phyloP scores from a whole-genome alignment of 2,329 filamentous ascomycete species.

The Diatrype stigma region DNA sequence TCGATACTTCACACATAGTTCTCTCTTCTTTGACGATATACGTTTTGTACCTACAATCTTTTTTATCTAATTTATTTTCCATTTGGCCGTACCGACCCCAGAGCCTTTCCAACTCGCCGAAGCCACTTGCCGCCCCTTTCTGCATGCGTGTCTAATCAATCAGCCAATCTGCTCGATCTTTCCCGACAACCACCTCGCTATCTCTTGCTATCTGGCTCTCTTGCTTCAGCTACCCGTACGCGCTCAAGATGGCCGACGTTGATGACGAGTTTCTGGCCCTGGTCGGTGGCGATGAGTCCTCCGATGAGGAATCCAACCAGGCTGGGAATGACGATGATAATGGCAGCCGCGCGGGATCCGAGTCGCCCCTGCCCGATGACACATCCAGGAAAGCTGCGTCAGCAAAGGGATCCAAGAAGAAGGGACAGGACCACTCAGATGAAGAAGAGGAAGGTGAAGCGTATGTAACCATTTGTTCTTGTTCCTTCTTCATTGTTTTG shows the following conservation, averaged over 20 bases:
- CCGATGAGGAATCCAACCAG: slow-evolving; percentile 52
- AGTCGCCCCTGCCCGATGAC: slow-evolving; percentile 42
- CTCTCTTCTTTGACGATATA: not conserved
- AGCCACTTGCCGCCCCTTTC: not conserved
- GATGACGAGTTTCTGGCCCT: slow-evolving; percentile 93
- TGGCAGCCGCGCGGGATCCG: slow-evolving; percentile 51
- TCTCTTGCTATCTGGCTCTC: not conserved
- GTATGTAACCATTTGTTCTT: slow-evolving; percentile 52
- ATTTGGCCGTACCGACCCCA: too few species aligned
- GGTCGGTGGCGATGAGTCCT: slow-evolving; percentile 69
- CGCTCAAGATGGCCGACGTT: slow-evolving; percentile 70
- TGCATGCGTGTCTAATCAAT: not conserved
- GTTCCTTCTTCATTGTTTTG: slow-evolving; percentile 2
- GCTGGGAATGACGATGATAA: slow-evolving; percentile 48
- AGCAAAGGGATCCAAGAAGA: slow-evolving; percentile 45
- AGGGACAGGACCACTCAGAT: slow-evolving; percentile 57
- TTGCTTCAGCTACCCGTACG: not conserved
- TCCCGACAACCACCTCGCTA: not conserved
- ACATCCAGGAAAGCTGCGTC: slow-evolving; percentile 32
- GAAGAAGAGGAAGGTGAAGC: slow-evolving; percentile 74
- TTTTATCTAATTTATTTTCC: too few species aligned
- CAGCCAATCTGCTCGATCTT: not conserved
- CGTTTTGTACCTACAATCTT: not conserved
- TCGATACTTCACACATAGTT: too few species aligned
- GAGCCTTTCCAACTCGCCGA: too few species aligned